These are phyloP conservation scores for Wickerhamiella australiensis DNA, from an alignment of 805 yeast genomes.

Conservation along the genomic window DNA sequence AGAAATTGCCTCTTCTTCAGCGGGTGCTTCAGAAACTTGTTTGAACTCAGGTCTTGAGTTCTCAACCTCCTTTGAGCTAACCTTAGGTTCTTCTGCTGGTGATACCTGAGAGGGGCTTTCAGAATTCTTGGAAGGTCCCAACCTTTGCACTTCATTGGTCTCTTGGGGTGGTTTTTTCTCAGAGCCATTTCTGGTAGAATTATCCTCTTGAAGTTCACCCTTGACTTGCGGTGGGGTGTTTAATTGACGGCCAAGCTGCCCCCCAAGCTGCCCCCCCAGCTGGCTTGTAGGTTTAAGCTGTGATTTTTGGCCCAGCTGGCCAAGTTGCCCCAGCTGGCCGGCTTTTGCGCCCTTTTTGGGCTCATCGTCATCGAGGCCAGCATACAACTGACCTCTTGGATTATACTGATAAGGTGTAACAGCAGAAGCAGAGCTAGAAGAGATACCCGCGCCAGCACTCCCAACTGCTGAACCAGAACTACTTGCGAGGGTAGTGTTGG, in stretches of 20 bases:
- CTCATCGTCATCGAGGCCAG: slow-evolving; percentile 15
- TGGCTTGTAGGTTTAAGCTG: slow-evolving; percentile 1
- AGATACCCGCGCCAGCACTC: background rate
- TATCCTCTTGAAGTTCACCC: background rate
- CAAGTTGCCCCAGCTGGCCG: background rate
- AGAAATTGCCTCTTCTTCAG: background rate
- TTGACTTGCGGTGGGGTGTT: background rate
- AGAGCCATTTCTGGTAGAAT: no score
- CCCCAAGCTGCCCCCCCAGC: slow-evolving; percentile 4
- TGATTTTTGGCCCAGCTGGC: slow-evolving; percentile 11
- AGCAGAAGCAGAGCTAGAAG: background rate
- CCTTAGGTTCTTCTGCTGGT: background rate
- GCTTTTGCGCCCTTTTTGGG: background rate
- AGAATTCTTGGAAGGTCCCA: background rate
- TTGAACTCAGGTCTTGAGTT: background rate
- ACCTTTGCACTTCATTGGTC: no score
- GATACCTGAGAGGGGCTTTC: background rate
- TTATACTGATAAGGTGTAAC: background rate
- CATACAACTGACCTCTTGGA: slow-evolving; percentile 12
- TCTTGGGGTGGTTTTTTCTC: no score
- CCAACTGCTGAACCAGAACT: background rate
- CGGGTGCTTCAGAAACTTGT: background rate
- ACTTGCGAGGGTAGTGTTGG: background rate
- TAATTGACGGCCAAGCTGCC: slow-evolving; percentile 24
- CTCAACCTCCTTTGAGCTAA: background rate